Conservation (phyloP, 352 stramenopile genomes). For the Globisporangium yorkense region DNA sequence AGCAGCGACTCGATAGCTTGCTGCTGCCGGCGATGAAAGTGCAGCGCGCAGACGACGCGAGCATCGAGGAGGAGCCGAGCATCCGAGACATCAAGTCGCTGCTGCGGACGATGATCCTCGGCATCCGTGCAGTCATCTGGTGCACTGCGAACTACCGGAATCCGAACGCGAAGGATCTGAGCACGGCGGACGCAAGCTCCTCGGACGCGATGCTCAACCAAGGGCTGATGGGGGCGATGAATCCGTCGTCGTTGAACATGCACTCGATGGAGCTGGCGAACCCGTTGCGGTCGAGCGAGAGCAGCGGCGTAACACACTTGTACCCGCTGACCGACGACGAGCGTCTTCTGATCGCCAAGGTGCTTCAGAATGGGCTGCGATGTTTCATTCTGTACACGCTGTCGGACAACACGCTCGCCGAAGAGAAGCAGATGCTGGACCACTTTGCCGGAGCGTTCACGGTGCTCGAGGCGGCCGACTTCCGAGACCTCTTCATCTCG, state of each 20-base stretch:
- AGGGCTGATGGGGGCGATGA: constrained; percentile 9
- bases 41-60: constrained; percentile 39
- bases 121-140: constrained; percentile 97
- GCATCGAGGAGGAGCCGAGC: constrained; percentile 71
- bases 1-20: constrained; percentile 70
- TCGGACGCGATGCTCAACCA: constrained; percentile 17
- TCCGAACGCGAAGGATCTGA: constrained; percentile 79
- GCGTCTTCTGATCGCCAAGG: constrained; percentile 89
- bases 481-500: constrained; percentile 86
- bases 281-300: constrained; percentile 9
- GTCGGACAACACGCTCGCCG: constrained; percentile 78
- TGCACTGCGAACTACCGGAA: constrained; percentile 94
- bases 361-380: constrained; percentile 90
- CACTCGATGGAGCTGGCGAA: constrained; percentile 11
- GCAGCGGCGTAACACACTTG: constrained; percentile 28
- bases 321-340: constrained; percentile 92
- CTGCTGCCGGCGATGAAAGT: constrained; percentile 50
- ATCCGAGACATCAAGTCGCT: constrained; percentile 91
- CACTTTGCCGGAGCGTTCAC: constrained; percentile 96
- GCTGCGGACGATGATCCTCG: constrained; percentile 96
- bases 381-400: constrained; percentile 93
- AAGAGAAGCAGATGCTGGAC: constrained; percentile 95
- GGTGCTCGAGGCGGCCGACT: constrained; percentile 92
- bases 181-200: constrained; percentile 59
- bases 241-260: constrained; percentile 11